Evolutionary conservation across 306 rosid genomes (phyloP).

Genomic region (Cucumis cinereus): DNA sequence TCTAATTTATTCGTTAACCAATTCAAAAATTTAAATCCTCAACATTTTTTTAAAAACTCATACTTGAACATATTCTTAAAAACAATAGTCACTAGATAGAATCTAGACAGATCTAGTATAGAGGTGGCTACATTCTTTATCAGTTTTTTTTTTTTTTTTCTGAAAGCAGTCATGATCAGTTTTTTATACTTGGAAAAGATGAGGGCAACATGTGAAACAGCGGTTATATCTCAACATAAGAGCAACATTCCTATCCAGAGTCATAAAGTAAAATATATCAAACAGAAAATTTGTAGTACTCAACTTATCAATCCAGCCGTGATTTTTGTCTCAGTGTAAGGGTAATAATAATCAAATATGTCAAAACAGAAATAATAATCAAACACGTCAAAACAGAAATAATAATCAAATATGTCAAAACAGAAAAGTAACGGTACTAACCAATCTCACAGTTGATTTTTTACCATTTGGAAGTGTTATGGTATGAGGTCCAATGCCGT

Average conservation of each 20-base stretch:
- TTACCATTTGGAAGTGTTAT: conserved; percentile 83
- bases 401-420: background rate
- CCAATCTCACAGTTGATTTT: conserved; percentile 87
- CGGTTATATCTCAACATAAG: background rate
- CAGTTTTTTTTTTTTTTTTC: too few relatives aligned
- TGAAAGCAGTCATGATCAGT: background rate
- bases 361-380: background rate
- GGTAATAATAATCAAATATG: background rate
- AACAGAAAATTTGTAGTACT: conserved; percentile 21
- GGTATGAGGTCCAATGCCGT: conserved; percentile 94
- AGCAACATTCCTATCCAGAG: background rate
- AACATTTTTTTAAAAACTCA: background rate
- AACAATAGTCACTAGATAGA: background rate
- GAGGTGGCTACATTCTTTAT: background rate
- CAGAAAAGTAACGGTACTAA: conserved; percentile 25
- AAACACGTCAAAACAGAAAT: background rate
- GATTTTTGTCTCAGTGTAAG: background rate
- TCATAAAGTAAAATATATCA: background rate
- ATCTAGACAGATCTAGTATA: background rate
- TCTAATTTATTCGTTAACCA: background rate
- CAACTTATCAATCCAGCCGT: conserved; percentile 32
- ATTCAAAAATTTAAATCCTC: background rate
- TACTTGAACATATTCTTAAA: background rate
- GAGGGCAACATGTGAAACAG: background rate
- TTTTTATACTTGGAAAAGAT: background rate